phyloP scores from a whole-genome alignment of 768 basidiomycete genomes.

The Leccinellum rugosiceps region DNA sequence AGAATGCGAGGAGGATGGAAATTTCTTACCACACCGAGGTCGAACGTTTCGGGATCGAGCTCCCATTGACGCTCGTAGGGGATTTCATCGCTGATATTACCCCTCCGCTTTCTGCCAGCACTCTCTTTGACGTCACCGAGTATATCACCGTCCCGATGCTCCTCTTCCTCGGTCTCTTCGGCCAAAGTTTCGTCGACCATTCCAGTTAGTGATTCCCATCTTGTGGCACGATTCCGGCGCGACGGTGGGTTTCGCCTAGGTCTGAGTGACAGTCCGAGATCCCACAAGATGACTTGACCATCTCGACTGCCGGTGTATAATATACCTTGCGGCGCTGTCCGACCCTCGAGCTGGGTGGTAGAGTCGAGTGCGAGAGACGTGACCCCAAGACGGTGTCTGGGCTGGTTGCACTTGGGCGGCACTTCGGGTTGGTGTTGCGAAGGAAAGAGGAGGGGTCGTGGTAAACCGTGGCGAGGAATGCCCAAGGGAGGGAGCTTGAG shows the following conservation, averaged over 20 bases:
- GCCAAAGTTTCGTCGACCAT: conserved; percentile 71
- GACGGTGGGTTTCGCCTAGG: conserved; percentile 34
- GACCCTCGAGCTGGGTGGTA: conserved; percentile 71
- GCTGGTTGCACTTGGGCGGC: conserved; percentile 39
- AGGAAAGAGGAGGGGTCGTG: conserved; percentile 63
- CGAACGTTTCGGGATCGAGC: conserved; percentile 54
- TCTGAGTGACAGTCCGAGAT: conserved; percentile 64
- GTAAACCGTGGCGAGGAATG: conserved; percentile 59
- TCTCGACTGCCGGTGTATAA: conserved; percentile 89
- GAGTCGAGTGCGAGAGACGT: conserved; percentile 85
- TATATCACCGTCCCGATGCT: conserved; percentile 71
- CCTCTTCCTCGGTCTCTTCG: conserved; percentile 65
- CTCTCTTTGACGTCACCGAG: conserved; percentile 65
- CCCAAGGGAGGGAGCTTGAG: conserved; percentile 71
- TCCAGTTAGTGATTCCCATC: conserved; percentile 84
- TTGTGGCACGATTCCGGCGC: conserved; percentile 30
- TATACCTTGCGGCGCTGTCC: conserved; percentile 74
- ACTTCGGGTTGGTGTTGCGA: conserved; percentile 26
- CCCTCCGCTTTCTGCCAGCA: conserved; percentile 32
- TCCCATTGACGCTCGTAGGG: conserved; percentile 81
- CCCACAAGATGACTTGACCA: conserved; percentile 86
- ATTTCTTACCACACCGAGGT: conserved; percentile 47
- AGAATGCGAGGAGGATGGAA: not conserved
- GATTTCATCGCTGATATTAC: conserved; percentile 31
- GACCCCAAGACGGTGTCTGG: conserved; percentile 85